Base-by-base conservation (phyloP, 2,329 filamentous ascomycete genomes). In the Byssochlamys sp. region DNA sequence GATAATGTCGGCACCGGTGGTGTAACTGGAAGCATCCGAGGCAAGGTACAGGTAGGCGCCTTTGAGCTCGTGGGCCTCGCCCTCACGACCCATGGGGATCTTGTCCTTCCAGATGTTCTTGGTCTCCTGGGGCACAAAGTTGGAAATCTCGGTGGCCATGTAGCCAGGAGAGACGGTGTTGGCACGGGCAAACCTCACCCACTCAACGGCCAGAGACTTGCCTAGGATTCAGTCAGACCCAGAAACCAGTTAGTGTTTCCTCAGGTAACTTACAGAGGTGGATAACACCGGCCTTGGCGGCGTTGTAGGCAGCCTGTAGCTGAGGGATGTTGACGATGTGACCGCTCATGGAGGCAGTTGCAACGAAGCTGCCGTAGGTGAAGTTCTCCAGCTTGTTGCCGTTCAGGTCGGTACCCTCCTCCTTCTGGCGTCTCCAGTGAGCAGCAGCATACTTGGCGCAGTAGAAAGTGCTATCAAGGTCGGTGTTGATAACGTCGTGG, bases 251-350 rank as follows among this genome's bases (percentile, higher is more conserved):
- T 2, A 82, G 73, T 63, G 84, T 80, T 52, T 83, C 80, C 11
- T 82, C 75, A 10, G 10, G 53, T 33, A 55, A 69, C 73, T 56
- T 70, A 75, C 75, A 75, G 27, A 80, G 69, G 57, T 80, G 78
- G 39, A 78, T 74, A 12, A 79, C 71, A 29, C 80, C 87, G 1
- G 86, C 84, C 74, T 90, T 90, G 61, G 84, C 84, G 19, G 83
- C 84, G 69, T 90, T 90, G 70, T 90, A 90, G 7, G 85, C 83
- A 4, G 85, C 79, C 75, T 91, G 88, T 63, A 85, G 69, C 75
- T 91, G 88, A 4, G 88, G 89, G 58, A 89, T 80, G 69, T 91
- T 91, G 69, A 85, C 87, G 65, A 91, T 86, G 68, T 88, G 87
- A 3, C 85, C 89, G 63, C 83, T 87, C 82, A 92, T 91, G 58